Conservation (phyloP, 1,284 basidiomycete genomes). For the Sporisorium exsertum region DNA sequence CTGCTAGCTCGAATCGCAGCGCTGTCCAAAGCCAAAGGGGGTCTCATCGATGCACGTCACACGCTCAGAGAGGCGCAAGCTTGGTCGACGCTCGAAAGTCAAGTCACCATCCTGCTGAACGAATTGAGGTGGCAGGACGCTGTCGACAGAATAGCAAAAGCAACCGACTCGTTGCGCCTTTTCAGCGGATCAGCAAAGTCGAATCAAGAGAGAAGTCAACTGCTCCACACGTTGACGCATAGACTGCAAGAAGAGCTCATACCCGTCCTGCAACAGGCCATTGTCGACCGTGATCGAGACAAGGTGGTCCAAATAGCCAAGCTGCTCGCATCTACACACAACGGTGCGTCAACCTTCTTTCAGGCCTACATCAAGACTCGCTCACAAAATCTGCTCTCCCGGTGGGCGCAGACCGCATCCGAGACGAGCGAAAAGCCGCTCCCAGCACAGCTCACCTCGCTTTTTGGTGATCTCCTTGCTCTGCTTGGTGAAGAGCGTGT, state of each 20-base stretch:
- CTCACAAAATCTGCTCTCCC: constrained; percentile 15
- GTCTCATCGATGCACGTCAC: constrained; percentile 43
- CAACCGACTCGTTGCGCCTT: constrained; percentile 35
- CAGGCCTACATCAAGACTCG: constrained; percentile 32
- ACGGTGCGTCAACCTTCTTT: constrained; percentile 33
- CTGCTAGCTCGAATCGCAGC: constrained; percentile 32
- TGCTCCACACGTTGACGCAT: constrained; percentile 31
- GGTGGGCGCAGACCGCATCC: constrained; percentile 33
- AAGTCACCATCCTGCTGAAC: constrained; percentile 31
- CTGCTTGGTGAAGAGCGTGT: constrained; percentile 54
- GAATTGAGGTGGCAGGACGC: constrained; percentile 44
- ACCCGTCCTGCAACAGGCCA: constrained; percentile 27
- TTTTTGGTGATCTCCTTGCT: constrained; percentile 37
- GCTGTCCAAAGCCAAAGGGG: constrained; percentile 31
- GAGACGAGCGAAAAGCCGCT: constrained; percentile 26
- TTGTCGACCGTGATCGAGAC: constrained; percentile 22
- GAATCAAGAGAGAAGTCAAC: constrained; percentile 27
- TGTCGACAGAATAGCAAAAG: constrained; percentile 38
- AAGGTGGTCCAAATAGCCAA: constrained; percentile 14
- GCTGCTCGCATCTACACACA: constrained; percentile 25
- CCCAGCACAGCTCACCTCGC: constrained; percentile 17
- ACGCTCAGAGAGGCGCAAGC: constrained; percentile 54
- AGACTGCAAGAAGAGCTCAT: constrained; percentile 31
- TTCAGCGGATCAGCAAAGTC: constrained; percentile 41
- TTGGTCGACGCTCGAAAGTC: constrained; percentile 52